A percentile compares a stretch with the other conserved stretches of the same genome.
These are phyloP conservation scores for Curvularia sp. DNA, from an alignment of 2,329 filamentous ascomycete genomes.

Conservation along the genomic window DNA sequence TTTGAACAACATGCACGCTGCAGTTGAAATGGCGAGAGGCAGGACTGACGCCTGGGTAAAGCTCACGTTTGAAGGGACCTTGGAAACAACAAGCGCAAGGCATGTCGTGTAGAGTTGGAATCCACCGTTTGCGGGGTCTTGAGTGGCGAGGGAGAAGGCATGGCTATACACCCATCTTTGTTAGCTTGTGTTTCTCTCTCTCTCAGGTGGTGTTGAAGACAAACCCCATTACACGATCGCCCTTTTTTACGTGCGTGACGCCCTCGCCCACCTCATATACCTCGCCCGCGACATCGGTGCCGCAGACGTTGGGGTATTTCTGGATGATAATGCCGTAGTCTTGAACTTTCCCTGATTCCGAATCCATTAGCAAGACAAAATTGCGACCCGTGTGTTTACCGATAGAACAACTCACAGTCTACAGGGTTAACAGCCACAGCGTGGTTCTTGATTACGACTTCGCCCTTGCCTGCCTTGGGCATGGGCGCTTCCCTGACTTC, in stretches of 20 bases:
- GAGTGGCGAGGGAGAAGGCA: constrained; percentile 34
- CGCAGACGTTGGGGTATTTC: constrained; percentile 47
- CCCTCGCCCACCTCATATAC: constrained; percentile 56
- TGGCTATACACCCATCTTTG: constrained; percentile 25
- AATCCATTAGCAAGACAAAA: constrained; percentile 9
- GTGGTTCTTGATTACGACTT: constrained; percentile 46
- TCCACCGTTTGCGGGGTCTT: constrained; percentile 33
- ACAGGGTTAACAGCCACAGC: constrained; percentile 46
- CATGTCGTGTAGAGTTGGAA: constrained; percentile 48
- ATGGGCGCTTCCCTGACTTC: constrained; percentile 41
- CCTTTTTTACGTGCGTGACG: constrained; percentile 55
- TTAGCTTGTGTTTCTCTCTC: constrained; percentile 5
- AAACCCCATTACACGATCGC: constrained; percentile 54
- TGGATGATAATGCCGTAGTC: constrained; percentile 47
- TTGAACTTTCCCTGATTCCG: constrained; percentile 39
- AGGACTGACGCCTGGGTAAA: constrained; percentile 53
- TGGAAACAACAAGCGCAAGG: constrained; percentile 41
- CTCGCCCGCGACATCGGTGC: constrained; percentile 56
- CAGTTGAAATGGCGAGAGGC: constrained; percentile 55
- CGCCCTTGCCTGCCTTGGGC: constrained; percentile 36
- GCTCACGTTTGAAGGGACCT: constrained; percentile 50
- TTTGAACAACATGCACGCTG: constrained; percentile 53
- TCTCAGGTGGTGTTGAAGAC: background rate
- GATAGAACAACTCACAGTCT: constrained; percentile 30
- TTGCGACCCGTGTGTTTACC: background rate